phyloP scores from a whole-genome alignment of 2,329 filamentous ascomycete genomes.

The Sporothrix curviconia region DNA sequence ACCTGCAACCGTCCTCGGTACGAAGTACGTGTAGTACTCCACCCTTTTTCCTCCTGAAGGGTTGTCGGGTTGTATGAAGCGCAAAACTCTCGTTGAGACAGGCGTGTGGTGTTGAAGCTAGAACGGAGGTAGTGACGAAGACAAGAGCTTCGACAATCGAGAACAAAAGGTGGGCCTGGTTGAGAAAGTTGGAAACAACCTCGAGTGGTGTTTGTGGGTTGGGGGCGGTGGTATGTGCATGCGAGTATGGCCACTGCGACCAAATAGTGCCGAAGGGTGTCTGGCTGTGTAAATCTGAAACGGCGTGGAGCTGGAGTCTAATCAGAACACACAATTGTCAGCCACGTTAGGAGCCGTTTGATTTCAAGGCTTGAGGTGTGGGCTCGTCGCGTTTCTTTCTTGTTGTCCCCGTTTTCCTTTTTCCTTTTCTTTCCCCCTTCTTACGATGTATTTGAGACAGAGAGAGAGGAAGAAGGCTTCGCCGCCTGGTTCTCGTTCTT shows the following conservation, averaged over 20 bases:
- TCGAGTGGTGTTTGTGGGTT: conserved; percentile 5
- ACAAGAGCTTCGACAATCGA: not conserved
- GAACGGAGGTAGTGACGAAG: not conserved
- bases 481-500: too few relatives aligned
- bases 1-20: not conserved
- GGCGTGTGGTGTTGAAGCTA: not conserved
- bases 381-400: not conserved
- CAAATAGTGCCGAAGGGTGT: conserved; percentile 16
- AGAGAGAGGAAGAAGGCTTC: too few relatives aligned
- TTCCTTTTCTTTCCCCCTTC: not conserved
- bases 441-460: too few relatives aligned
- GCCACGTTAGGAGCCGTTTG: conserved; percentile 17
- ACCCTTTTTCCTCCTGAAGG: too few relatives aligned
- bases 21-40: not conserved
- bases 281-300: conserved; percentile 19
- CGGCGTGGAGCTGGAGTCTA: conserved; percentile 15
- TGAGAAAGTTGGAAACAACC: conserved; percentile 7
- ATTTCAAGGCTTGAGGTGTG: conserved; percentile 7
- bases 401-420: not conserved
- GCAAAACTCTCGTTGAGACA: not conserved
- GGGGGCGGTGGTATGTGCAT: conserved; percentile 1
- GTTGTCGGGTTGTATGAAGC: not conserved
- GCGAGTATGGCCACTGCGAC: conserved; percentile 4
- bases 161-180: not conserved
- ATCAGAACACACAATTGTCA: conserved; percentile 16